Conservation (phyloP, 768 basidiomycete genomes). For the Trichaptum fuscoviolaceum region DNA sequence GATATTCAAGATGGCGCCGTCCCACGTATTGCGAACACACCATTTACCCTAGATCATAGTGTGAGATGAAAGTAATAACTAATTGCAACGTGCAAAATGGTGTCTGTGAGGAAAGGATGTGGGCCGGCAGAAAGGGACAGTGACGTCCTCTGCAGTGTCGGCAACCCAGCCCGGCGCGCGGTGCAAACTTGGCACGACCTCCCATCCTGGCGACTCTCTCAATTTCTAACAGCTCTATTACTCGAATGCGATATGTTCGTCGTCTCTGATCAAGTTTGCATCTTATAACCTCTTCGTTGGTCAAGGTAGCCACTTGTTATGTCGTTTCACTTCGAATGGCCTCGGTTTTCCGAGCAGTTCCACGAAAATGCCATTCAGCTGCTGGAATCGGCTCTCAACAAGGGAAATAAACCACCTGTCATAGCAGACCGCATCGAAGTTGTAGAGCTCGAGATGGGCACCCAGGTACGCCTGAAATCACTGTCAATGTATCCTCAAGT, state of each 20-base stretch:
- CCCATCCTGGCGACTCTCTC: background rate
- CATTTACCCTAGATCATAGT: too few relatives aligned
- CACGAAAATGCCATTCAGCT: slow-evolving; percentile 94
- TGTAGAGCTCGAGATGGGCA: slow-evolving; percentile 98
- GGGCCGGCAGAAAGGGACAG: too few relatives aligned
- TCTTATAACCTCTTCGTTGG: background rate
- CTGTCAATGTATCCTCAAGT: slow-evolving; percentile 4
- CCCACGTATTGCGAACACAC: too few relatives aligned
- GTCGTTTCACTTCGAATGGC: slow-evolving; percentile 95
- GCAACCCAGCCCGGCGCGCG: background rate
- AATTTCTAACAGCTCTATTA: background rate
- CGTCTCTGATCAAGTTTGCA: background rate
- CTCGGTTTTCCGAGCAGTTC: slow-evolving; percentile 94
- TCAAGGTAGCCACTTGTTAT: slow-evolving; percentile 29
- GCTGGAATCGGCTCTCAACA: slow-evolving; percentile 95
- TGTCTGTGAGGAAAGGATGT: too few relatives aligned
- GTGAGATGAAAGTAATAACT: too few relatives aligned
- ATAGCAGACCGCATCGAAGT: slow-evolving; percentile 98
- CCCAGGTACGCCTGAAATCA: slow-evolving; percentile 55
- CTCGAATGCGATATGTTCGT: background rate
- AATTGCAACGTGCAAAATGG: too few relatives aligned
- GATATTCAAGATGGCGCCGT: too few relatives aligned
- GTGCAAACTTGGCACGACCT: background rate
- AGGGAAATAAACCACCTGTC: slow-evolving; percentile 95
- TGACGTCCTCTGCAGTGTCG: too few relatives aligned